Evolutionary conservation across 1,139 yeast genomes (phyloP).

Genomic region (Debaryomyces psychrophilus): DNA sequence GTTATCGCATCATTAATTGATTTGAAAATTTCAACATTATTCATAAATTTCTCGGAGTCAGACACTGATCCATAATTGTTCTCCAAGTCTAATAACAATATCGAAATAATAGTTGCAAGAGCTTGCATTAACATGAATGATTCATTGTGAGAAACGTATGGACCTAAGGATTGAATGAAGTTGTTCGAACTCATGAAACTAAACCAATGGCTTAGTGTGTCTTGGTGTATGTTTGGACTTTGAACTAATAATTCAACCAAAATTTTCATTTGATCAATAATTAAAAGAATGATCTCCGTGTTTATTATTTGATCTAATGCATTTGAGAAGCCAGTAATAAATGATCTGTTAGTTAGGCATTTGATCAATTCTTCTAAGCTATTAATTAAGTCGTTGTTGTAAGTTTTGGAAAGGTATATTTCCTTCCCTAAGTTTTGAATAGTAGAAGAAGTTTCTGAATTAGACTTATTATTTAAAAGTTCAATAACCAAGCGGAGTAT

Average conservation of each 20-base stretch:
- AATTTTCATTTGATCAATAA: constrained; percentile 48
- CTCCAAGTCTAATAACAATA: constrained; percentile 59
- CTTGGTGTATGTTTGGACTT: constrained; percentile 33
- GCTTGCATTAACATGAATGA: constrained; percentile 47
- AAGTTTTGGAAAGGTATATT: constrained; percentile 21
- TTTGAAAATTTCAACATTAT: constrained; percentile 45
- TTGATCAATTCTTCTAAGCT: constrained; percentile 12
- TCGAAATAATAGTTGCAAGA: constrained; percentile 50
- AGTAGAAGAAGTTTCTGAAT: constrained; percentile 30
- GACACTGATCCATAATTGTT: constrained; percentile 41
- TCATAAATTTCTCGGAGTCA: constrained; percentile 35
- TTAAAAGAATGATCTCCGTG: constrained; percentile 39
- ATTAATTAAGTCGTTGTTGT: constrained; percentile 10
- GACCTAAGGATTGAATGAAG: constrained; percentile 36
- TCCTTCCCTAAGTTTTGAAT: constrained; percentile 46
- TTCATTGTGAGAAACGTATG: constrained; percentile 35
- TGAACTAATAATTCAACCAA: constrained; percentile 44
- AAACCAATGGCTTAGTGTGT: constrained; percentile 58
- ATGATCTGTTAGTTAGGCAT: constrained; percentile 14
- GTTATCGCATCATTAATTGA: constrained; percentile 41
- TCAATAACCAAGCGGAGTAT: constrained; percentile 43
- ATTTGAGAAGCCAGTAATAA: constrained; percentile 20
- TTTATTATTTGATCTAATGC: constrained; percentile 28
- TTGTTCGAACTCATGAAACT: constrained; percentile 46
- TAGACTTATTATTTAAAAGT: constrained; percentile 41